phyloP scores from a whole-genome alignment of 179 eudicot genomes.

The Heliamphora pulchella region DNA sequence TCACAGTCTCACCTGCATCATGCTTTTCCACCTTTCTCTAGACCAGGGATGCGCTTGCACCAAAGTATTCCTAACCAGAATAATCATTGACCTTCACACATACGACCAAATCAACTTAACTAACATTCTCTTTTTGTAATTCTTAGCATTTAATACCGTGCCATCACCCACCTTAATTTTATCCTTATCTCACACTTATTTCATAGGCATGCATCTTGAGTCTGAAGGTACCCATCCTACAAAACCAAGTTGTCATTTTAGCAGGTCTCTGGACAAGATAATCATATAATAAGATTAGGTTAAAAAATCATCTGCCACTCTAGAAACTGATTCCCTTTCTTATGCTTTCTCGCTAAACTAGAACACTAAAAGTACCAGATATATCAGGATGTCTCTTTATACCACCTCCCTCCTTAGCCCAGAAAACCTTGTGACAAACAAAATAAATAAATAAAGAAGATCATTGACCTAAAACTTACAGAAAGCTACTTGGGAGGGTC shows the following conservation, averaged over 20 bases:
- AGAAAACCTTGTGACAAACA: too few species aligned
- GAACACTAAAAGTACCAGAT: too few species aligned
- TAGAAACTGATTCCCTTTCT: too few species aligned
- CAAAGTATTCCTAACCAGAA: not conserved
- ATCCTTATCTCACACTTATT: not conserved
- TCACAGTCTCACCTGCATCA: not conserved
- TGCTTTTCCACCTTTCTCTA: not conserved
- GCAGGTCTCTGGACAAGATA: not conserved
- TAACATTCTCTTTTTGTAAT: not conserved
- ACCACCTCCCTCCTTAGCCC: too few species aligned
- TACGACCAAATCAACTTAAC: not conserved
- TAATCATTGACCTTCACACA: not conserved
- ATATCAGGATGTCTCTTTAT: too few species aligned
- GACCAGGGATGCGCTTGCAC: not conserved
- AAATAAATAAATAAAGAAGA: not conserved
- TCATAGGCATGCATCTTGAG: not conserved
- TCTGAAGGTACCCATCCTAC: not conserved
- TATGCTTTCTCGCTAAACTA: too few species aligned
- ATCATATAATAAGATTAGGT: too few species aligned
- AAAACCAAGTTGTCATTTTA: not conserved
- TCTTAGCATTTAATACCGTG: not conserved
- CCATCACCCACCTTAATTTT: not conserved
- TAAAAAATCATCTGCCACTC: too few species aligned
- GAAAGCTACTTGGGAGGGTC: not conserved
- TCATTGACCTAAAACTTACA: not conserved